Base-by-base conservation (phyloP, 306 rosid species). In the Alnus rubra region DNA sequence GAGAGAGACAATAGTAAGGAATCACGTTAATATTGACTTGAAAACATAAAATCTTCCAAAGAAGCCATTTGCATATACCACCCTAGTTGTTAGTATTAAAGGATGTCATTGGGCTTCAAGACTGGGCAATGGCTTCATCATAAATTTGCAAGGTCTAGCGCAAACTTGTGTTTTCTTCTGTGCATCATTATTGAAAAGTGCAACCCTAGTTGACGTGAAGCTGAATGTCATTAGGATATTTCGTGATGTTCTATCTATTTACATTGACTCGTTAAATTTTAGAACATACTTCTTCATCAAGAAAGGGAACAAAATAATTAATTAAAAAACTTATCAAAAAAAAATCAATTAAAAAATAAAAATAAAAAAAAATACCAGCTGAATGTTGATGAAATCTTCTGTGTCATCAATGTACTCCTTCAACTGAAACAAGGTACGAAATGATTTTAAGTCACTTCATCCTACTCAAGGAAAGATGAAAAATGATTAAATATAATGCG, bases 391-490 rank as follows among this genome's bases (percentile, higher is more conserved):
- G 88, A 96, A 96, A 89, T 91, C 98, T 88, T 96, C 99, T 0
- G 99, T 96, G 81, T 96, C 99, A 55, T 93, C 99, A 48, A 96
- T 96, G 89, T 96, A 96, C 77, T 93, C 99, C 88, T 95, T 95
- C 92, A 95, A 81, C 99, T 95, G 93, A 78, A 86, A 84, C 76
- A 84, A 23, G 69, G 73, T 67, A 71, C 82, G 69, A 83, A 75
- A 80, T 52, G 58, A 77, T 28, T 54, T 18, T 30, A 74, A 28
- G 52, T 39, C 19, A 6, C 55, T 52, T 9, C 35, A 37, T 49
- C 69, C 65, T 13, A 62, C 35, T 74, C 9, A 16, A 60, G 58
- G 13, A 39, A 82, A 79, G 69, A 68, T 52, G 80, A 28, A 13
- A 33, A 31, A 71, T 58, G 11, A 68, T 65, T 63, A 52, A 75